phyloP scores from a whole-genome alignment of 805 yeast species.

The Saccharomycopsis oosterbeekiorum region DNA sequence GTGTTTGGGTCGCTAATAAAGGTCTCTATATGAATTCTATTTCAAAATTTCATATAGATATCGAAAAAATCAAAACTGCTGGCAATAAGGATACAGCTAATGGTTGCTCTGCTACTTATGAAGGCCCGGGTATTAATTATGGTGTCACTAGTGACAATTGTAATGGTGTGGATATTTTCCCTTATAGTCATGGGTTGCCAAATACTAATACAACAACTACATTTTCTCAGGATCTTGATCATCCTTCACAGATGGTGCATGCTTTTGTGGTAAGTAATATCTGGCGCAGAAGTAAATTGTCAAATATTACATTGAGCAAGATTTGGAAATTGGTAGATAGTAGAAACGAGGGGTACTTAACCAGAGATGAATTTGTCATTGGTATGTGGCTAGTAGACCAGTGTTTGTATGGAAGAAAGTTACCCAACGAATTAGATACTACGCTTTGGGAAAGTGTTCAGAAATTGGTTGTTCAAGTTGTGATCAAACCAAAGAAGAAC shows the following conservation, averaged over 20 bases:
- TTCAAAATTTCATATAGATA: constrained; percentile 14
- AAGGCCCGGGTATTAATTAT: neutral
- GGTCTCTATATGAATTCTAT: constrained; percentile 39
- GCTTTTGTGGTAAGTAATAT: constrained; percentile 55
- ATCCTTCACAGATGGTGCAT: constrained; percentile 17
- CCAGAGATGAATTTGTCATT: constrained; percentile 76
- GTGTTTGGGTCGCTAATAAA: constrained; percentile 85
- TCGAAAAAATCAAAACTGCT: constrained; percentile 12
- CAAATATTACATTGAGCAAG: constrained; percentile 46
- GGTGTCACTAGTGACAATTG: neutral
- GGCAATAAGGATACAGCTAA: neutral
- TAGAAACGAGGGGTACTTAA: constrained; percentile 62
- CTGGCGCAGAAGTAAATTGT: constrained; percentile 72
- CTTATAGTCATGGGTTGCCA: neutral
- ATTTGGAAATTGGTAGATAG: constrained; percentile 68
- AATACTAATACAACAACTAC: constrained; percentile 3
- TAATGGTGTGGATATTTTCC: neutral
- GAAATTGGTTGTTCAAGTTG: constrained; percentile 32
- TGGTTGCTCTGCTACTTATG: neutral
- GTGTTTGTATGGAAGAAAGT: constrained; percentile 83
- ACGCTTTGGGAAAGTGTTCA: constrained; percentile 76
- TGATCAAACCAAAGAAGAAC: constrained; percentile 21
- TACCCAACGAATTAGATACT: constrained; percentile 60
- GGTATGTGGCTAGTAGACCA: constrained; percentile 98
- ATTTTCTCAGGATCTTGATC: constrained; percentile 8